These are phyloP conservation scores for Ottelia alismoides DNA, from an alignment of 106 monocot genomes.

Conservation along the genomic window DNA sequence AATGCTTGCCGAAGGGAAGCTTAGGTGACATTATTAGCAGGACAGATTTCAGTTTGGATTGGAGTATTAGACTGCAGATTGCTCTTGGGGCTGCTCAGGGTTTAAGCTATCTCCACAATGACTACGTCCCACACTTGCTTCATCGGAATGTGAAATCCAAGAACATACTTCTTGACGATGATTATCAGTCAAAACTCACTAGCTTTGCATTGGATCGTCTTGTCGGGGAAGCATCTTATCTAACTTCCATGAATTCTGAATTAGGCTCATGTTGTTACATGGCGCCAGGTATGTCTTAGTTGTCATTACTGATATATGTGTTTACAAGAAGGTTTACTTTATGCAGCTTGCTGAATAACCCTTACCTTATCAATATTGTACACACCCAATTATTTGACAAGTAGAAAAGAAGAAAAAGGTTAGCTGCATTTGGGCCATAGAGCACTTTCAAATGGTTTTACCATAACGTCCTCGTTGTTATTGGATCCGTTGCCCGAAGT, in stretches of 20 bases:
- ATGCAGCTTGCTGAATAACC: no score
- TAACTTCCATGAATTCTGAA: conserved; percentile 29
- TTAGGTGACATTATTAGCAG: conserved; percentile 35
- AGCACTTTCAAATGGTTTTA: no score
- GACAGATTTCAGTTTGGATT: conserved; percentile 16
- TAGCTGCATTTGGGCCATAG: no score
- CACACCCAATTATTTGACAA: no score
- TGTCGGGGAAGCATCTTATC: conserved; percentile 31
- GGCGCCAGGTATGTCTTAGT: conserved; percentile 78
- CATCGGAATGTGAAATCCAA: conserved; percentile 56
- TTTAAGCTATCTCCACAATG: conserved; percentile 49
- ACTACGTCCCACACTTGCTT: conserved; percentile 32
- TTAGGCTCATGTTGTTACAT: conserved; percentile 35
- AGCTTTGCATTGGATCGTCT: conserved; percentile 44
- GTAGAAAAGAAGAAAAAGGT: no score
- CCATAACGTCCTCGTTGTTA: no score
- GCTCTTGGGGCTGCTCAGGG: conserved; percentile 53
- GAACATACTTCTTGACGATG: conserved; percentile 45
- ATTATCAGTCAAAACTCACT: conserved; percentile 39
- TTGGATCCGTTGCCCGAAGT: no score
- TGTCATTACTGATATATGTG: no score
- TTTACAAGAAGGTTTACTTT: no score
- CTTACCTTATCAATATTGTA: no score
- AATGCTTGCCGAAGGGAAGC: conserved; percentile 33
- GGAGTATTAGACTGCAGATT: conserved; percentile 31